Conservation (phyloP, 257 asterid genomes). For the Lavandula angustifolia region DNA sequence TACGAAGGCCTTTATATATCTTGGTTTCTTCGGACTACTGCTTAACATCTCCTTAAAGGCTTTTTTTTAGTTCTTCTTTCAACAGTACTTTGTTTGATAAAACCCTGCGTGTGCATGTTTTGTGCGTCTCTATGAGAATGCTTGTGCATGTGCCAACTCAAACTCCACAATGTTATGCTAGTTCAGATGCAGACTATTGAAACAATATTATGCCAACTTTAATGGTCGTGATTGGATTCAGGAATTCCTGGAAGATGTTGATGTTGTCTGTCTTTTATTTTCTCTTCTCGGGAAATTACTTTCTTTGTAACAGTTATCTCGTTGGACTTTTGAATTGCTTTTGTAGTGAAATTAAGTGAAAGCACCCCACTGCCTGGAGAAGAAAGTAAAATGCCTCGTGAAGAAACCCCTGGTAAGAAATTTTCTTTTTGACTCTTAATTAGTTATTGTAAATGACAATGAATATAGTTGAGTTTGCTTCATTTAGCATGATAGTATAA, state of each 20-base stretch:
- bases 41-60: constrained; percentile 6
- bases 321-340: constrained; percentile 22
- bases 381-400: constrained; percentile 51
- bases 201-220: background rate
- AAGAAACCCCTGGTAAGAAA: constrained; percentile 62
- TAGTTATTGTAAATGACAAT: background rate
- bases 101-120: background rate
- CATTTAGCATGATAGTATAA: too few species aligned
- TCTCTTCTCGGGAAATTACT: background rate
- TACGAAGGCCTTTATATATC: constrained; percentile 16
- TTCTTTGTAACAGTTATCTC: constrained; percentile 23
- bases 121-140: background rate
- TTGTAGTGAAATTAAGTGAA: constrained; percentile 60
- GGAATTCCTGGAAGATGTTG: constrained; percentile 15
- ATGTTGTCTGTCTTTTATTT: background rate
- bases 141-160: constrained; percentile 7
- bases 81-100: constrained; percentile 9
- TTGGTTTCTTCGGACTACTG: background rate
- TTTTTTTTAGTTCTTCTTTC: constrained; percentile 1
- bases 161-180: background rate
- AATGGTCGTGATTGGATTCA: constrained; percentile 2
- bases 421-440: background rate
- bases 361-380: constrained; percentile 51
- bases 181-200: background rate
- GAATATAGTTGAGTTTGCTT: too few species aligned